Evolutionary conservation across 2,329 filamentous ascomycete genomes (phyloP).

Genomic region (Alternaria triticina): DNA sequence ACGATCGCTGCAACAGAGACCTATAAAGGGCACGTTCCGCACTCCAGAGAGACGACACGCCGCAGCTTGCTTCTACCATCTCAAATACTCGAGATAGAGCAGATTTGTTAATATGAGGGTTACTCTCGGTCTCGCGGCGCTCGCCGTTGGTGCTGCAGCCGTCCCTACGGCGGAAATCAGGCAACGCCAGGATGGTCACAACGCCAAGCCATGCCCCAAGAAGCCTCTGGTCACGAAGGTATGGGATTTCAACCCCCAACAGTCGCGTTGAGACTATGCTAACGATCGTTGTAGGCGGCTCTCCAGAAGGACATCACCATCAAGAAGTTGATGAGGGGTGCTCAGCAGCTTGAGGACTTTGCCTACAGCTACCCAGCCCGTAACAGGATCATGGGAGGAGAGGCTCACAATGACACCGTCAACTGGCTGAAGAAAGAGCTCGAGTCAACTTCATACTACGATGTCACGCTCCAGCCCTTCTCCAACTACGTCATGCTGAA

Average conservation of each 20-base stretch:
- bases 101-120: slow-evolving; percentile 26
- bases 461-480: slow-evolving; percentile 41
- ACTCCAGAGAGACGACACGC: neutral
- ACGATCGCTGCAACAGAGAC: neutral
- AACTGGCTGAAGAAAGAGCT: slow-evolving; percentile 45
- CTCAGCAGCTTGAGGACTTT: slow-evolving; percentile 44
- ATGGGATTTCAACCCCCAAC: slow-evolving; percentile 13
- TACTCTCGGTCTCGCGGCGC: slow-evolving; percentile 27
- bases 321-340: slow-evolving; percentile 36
- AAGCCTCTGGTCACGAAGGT: slow-evolving; percentile 17
- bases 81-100: neutral
- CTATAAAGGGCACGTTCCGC: neutral
- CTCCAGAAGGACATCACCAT: slow-evolving; percentile 37
- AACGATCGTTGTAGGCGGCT: slow-evolving; percentile 21
- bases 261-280: slow-evolving; percentile 1
- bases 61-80: neutral
- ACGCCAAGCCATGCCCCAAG: slow-evolving; percentile 2
- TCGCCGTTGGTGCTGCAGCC: slow-evolving; percentile 27
- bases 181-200: neutral
- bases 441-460: slow-evolving; percentile 45
- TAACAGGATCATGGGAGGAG: slow-evolving; percentile 48
- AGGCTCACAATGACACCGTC: slow-evolving; percentile 50
- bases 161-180: slow-evolving; percentile 4
- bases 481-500: slow-evolving; percentile 27
- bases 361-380: slow-evolving; percentile 46